Conservation (phyloP, 1,284 basidiomycete genomes). For the Meripilus lineatus region DNA sequence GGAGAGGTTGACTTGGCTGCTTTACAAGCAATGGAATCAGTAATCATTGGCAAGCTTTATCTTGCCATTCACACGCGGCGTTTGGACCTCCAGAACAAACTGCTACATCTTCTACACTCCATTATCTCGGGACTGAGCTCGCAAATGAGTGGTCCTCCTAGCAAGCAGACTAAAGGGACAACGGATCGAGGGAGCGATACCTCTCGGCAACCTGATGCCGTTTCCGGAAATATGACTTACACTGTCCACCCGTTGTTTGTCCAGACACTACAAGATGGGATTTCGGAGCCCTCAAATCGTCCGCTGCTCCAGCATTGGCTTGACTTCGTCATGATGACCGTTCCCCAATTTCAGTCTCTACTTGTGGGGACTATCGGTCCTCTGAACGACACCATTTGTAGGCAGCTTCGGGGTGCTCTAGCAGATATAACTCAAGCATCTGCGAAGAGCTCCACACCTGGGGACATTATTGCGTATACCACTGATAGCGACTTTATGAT, state of each 20-base stretch:
- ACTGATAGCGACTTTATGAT: conserved; percentile 85
- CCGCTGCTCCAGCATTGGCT: conserved; percentile 92
- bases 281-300: conserved; percentile 65
- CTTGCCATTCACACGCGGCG: conserved; percentile 63
- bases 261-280: conserved; percentile 77
- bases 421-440: conserved; percentile 48
- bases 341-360: conserved; percentile 76
- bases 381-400: conserved; percentile 78
- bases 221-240: conserved; percentile 29
- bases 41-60: conserved; percentile 74
- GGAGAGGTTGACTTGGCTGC: conserved; percentile 66
- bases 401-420: conserved; percentile 62
- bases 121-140: conserved; percentile 56
- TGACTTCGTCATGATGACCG: conserved; percentile 90
- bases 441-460: conserved; percentile 26
- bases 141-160: conserved; percentile 12
- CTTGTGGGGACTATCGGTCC: conserved; percentile 69
- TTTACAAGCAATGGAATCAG: conserved; percentile 63
- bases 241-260: conserved; percentile 67
- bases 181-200: conserved; percentile 12
- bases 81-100: conserved; percentile 86
- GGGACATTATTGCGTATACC: conserved; percentile 41
- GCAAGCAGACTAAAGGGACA: conserved; percentile 20
- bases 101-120: conserved; percentile 88
- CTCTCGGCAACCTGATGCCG: conserved; percentile 16